These are phyloP conservation scores for Solanum hybrid DNA, from an alignment of 305 asterid genomes.

Conservation along the genomic window DNA sequence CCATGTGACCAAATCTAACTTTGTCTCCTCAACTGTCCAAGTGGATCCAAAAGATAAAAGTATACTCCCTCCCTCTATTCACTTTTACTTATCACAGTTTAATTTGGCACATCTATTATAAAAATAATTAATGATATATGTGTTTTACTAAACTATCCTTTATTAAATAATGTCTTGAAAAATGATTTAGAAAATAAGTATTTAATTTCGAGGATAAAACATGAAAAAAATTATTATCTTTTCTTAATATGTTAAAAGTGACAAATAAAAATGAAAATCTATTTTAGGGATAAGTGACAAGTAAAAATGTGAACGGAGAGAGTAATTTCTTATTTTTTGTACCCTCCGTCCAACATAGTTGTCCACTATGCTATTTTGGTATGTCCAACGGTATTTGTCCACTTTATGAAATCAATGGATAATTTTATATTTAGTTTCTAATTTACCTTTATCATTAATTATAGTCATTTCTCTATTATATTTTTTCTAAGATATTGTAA, in stretches of 20 bases:
- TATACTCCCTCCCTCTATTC: not conserved
- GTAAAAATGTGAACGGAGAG: not conserved
- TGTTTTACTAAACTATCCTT: too few species aligned
- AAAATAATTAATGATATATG: too few species aligned
- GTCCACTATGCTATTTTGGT: not conserved
- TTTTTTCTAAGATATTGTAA: too few species aligned
- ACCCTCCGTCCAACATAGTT: too few species aligned
- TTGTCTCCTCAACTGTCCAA: not conserved
- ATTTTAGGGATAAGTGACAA: not conserved
- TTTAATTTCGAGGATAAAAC: not conserved
- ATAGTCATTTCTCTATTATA: too few species aligned
- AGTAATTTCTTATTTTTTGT: too few species aligned
- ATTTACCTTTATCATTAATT: not conserved
- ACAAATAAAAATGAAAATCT: too few species aligned
- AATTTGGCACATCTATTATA: rapidly evolving
- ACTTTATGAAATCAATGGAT: too few species aligned
- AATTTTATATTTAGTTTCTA: too few species aligned
- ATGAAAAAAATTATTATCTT: not conserved
- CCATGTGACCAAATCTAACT: not conserved
- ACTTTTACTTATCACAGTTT: too few species aligned
- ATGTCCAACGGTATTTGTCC: not conserved
- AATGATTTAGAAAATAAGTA: too few species aligned
- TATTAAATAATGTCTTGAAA: not conserved
- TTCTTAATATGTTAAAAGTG: not conserved
- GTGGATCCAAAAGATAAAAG: not conserved